Percentiles rank a stretch among this genome's conserved stretches.
These are phyloP conservation scores for Lodderomyces metapsilosis DNA, from an alignment of 1,139 yeast genomes.

Conservation along the genomic window DNA sequence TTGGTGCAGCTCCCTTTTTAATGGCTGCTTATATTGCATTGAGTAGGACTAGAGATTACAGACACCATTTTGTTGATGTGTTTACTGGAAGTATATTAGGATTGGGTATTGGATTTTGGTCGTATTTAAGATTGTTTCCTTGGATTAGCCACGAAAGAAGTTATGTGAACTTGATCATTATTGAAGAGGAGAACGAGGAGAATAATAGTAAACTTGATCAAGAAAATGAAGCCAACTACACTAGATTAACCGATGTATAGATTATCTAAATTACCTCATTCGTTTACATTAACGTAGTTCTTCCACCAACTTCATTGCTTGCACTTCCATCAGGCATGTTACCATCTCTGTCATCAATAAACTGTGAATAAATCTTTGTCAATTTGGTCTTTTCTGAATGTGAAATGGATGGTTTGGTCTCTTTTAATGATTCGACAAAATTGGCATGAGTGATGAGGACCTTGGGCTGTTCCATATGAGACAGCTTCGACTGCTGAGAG, in stretches of 20 bases:
- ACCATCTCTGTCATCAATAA: slow-evolving; percentile 79
- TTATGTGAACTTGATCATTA: slow-evolving; percentile 25
- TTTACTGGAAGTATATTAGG: slow-evolving; percentile 61
- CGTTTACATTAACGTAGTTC: slow-evolving; percentile 70
- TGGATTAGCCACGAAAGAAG: slow-evolving; percentile 17
- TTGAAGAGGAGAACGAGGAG: slow-evolving; percentile 17
- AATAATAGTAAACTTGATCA: slow-evolving; percentile 2
- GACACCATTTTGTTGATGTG: slow-evolving; percentile 76
- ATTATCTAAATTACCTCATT: too few relatives aligned
- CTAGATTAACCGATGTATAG: slow-evolving; percentile 4
- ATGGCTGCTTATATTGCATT: slow-evolving; percentile 68
- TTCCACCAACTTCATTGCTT: slow-evolving; percentile 80
- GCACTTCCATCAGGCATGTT: slow-evolving; percentile 87
- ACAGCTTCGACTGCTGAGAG: slow-evolving; percentile 13
- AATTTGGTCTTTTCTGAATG: slow-evolving; percentile 65
- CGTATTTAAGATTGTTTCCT: slow-evolving; percentile 41
- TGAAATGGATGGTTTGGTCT: slow-evolving; percentile 88
- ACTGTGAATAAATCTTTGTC: slow-evolving; percentile 63
- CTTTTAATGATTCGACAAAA: slow-evolving; percentile 61
- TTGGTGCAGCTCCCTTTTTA: slow-evolving; percentile 38
- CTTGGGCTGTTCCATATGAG: slow-evolving; percentile 16
- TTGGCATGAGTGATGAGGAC: slow-evolving; percentile 52
- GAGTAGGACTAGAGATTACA: slow-evolving; percentile 73
- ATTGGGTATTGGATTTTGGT: slow-evolving; percentile 30
- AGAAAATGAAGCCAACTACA: not conserved